Evolutionary conservation across 2,329 filamentous ascomycete genomes (phyloP).

Genomic region (Calonectria multiphialidica): DNA sequence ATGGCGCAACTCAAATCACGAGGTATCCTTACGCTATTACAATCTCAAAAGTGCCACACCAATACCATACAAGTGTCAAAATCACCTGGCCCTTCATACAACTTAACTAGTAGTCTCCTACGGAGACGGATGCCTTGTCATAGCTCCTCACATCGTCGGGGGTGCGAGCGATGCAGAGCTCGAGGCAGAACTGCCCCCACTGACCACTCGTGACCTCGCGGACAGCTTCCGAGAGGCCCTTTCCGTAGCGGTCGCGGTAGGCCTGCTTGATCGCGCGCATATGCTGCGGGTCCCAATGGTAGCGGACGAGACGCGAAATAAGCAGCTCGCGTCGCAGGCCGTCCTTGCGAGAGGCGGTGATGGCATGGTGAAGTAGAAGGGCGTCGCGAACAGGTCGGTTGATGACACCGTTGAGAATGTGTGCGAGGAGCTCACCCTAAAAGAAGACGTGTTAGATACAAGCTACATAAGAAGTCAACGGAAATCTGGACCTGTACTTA

Average conservation of each 20-base stretch:
- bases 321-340: constrained; percentile 84
- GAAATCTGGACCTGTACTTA: constrained; percentile 64
- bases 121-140: constrained; percentile 52
- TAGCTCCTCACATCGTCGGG: constrained; percentile 69
- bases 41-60: constrained; percentile 16
- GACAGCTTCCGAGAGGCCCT: constrained; percentile 82
- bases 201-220: constrained; percentile 81
- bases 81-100: neutral
- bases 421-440: constrained; percentile 92
- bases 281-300: constrained; percentile 93
- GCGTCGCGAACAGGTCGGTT: constrained; percentile 95
- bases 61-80: neutral
- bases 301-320: constrained; percentile 86
- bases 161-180: constrained; percentile 74
- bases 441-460: constrained; percentile 11
- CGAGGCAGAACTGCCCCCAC: constrained; percentile 81
- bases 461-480: too few species aligned
- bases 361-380: constrained; percentile 89
- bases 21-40: constrained; percentile 12
- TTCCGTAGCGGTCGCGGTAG: constrained; percentile 82
- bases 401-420: constrained; percentile 96
- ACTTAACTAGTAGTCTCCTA: constrained; percentile 17
- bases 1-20: neutral
- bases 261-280: constrained; percentile 83
- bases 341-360: constrained; percentile 79